Base-by-base conservation (phyloP, 208 protist species). In the Trypanosoma scelopori region DNA sequence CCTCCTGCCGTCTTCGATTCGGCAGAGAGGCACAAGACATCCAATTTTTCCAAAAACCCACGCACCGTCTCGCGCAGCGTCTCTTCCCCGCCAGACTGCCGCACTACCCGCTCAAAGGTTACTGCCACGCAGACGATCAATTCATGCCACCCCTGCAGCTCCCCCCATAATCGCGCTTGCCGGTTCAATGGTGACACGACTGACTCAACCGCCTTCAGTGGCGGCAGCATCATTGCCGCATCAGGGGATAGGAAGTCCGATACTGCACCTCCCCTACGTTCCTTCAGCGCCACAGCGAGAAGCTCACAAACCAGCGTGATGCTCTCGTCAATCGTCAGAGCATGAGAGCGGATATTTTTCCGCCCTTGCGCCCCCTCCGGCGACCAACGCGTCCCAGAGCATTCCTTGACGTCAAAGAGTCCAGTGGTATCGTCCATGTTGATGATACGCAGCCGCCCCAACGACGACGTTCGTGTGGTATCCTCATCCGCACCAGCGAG, bases 361-460 rank as follows among this genome's bases (percentile, higher is more conserved):
- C 16, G 12, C 3, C n/a, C n/a, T n/a, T 2, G 55, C 41, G 3
- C 52, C 15, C 35, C 30, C n/a, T 45, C 39, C 56, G 56, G 15
- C 5, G 23, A 23, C 56, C 41, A 42, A 37, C 0, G 15, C 41
- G 5, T n/a, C 1, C 32, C 35, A 47, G 27, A 11, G 58, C 57
- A 73, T n/a, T 71, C 52, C 30, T n/a, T n/a, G n/a, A 65, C 37
- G 27, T 53, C n/a, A 48, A 73, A 73, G 16, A 66, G 42, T 16
- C 59, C 52, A 1, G 32, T 52, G 6, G 20, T 18, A 9, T 61
- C 32, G 15, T 61, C 43, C 15, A 35, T 51, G 27, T 39, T 16
- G 11, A 42, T 30, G 30, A 71, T 42, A 7, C 23, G 65, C n/a
- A 49, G 49, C 4, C 22, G 22, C 28, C 16, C 18, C 20, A 35